These are phyloP conservation scores for Protea cynaroides DNA, from an alignment of 164 flowering plant species.

Conservation along the genomic window DNA sequence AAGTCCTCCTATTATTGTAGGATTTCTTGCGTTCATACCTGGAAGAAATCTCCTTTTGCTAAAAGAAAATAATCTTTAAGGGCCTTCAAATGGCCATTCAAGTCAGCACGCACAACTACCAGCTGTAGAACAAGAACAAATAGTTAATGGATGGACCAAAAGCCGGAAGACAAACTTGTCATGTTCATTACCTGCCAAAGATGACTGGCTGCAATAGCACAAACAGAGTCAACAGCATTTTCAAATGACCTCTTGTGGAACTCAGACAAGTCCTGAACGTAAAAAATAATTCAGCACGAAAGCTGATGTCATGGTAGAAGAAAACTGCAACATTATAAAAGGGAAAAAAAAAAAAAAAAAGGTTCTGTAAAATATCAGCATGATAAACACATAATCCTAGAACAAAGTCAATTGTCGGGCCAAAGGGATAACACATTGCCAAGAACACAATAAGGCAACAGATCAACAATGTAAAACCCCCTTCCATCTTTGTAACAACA, in stretches of 20 bases:
- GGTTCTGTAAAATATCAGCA: not conserved
- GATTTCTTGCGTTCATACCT: conserved; percentile 39
- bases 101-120: conserved; percentile 94
- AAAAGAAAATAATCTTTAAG: conserved; percentile 93
- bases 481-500: no score
- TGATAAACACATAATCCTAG: no score
- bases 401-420: no score
- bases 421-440: no score
- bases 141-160: conserved; percentile 7
- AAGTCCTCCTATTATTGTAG: not conserved
- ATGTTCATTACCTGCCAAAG: conserved; percentile 88
- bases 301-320: not conserved
- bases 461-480: no score
- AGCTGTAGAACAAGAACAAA: conserved; percentile 52
- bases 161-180: conserved; percentile 7
- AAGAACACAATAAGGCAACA: no score
- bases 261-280: conserved; percentile 78
- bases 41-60: conserved; percentile 98
- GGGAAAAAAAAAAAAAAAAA: not conserved
- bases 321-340: conserved; percentile 4
- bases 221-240: conserved; percentile 65
- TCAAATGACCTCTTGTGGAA: conserved; percentile 97
- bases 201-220: conserved; percentile 87
- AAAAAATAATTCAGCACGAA: conserved; percentile 7
- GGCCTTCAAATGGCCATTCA: conserved; percentile 93